phyloP scores from a whole-genome alignment of 2,329 filamentous ascomycete genomes.

The Ciborinia camelliae region DNA sequence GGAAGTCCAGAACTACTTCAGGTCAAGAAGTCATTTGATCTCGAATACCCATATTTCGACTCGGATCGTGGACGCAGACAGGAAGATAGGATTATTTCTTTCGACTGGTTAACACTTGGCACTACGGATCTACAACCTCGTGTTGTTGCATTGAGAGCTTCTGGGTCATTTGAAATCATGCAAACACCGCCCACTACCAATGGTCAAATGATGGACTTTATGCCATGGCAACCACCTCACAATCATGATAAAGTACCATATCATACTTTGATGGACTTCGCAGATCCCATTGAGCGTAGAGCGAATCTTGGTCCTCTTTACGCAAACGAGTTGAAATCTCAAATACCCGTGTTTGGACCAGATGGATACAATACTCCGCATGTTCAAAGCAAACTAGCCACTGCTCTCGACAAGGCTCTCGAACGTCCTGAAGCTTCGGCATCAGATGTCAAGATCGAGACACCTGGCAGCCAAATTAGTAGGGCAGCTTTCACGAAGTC shows the following conservation, averaged over 20 bases:
- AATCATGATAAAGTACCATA: conserved; percentile 48
- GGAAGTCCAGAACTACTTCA: conserved; percentile 57
- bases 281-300: conserved; percentile 49
- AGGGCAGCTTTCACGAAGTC: conserved; percentile 15
- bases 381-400: conserved; percentile 28
- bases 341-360: conserved; percentile 56
- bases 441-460: conserved; percentile 17
- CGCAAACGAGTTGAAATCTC: conserved; percentile 50
- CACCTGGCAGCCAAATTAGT: conserved; percentile 1
- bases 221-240: conserved; percentile 59
- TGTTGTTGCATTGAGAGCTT: conserved; percentile 58
- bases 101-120: conserved; percentile 62
- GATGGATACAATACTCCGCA: conserved; percentile 43
- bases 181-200: conserved; percentile 58
- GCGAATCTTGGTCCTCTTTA: conserved; percentile 54
- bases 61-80: conserved; percentile 45
- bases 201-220: conserved; percentile 56
- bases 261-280: conserved; percentile 54
- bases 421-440: conserved; percentile 19
- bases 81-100: conserved; percentile 60
- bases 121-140: conserved; percentile 54
- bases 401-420: conserved; percentile 32
- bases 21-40: conserved; percentile 57
- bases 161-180: conserved; percentile 58
- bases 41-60: conserved; percentile 57